These are phyloP conservation scores for Gryganskiella cystojenkinii DNA, from an alignment of 192 early-diverging fungal species.

Conservation along the genomic window DNA sequence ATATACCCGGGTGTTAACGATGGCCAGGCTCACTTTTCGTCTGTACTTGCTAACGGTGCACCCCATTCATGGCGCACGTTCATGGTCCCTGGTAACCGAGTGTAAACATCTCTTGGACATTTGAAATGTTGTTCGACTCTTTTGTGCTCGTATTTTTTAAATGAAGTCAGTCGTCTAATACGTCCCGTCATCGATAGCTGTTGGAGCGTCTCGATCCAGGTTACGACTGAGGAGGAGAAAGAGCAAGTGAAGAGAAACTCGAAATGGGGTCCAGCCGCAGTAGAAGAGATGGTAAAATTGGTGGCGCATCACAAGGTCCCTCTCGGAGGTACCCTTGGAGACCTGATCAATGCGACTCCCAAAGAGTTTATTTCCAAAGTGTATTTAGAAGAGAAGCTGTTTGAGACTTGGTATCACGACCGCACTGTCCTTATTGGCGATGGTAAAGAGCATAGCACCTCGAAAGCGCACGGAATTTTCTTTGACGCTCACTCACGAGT, in stretches of 20 bases:
- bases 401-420: conserved; percentile 15
- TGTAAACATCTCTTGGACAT: too few relatives aligned
- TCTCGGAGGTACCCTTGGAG: conserved; percentile 27
- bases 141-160: conserved; percentile 6
- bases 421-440: conserved; percentile 22
- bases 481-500: background rate
- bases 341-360: conserved; percentile 26
- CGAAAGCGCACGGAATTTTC: too few relatives aligned
- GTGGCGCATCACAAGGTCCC: conserved; percentile 1
- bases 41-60: background rate
- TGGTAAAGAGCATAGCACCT: conserved; percentile 4
- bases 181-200: too few relatives aligned
- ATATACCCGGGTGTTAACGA: background rate
- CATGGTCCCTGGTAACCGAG: too few relatives aligned
- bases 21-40: background rate
- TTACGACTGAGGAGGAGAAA: background rate
- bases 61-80: background rate
- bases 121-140: too few relatives aligned
- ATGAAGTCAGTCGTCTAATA: conserved; percentile 4
- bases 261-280: conserved; percentile 23
- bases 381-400: conserved; percentile 24
- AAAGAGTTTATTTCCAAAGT: conserved; percentile 21
- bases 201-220: conserved; percentile 1
- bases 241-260: conserved; percentile 14
- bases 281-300: background rate